Evolutionary conservation across 345 rosid species (phyloP), one percentile per base, ranked within the genome.

Genomic region (Leavenworthia alabamica): DNA sequence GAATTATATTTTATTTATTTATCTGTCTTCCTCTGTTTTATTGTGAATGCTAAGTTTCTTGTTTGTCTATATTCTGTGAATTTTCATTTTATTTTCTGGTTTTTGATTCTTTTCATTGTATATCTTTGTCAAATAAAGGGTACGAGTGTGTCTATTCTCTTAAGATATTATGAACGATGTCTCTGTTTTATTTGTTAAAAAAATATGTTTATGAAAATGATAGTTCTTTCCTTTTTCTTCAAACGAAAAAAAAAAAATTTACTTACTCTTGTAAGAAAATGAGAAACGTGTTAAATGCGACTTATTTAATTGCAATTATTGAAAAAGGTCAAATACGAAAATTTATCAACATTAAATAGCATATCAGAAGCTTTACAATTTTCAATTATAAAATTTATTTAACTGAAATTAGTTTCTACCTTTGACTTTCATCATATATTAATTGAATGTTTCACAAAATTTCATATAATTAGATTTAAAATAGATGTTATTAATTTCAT

Each of bases 1-100:
- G 7, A 26, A 26, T 8, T n/a, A 63, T 23, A 8, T 7, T 33
- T 7, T 39, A 14, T 47, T 10, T 39, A 14, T 47, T 20, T 42
- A 37, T n/a, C 55, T 28, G 48, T 23, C 33, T 39, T 49, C 35
- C 66, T 49, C 44, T 55, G 47, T 45, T 55, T 26, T 20, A 1
- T 17, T 67, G 44, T 67, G 36, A 48, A 67, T 60, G 31, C 73
- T 68, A 48, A 60, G 61, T 60, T 33, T 24, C 9, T 60, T 40
- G 27, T 1, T 17, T 42, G 27, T 55, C 46, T 37, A 56, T 56
- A 15, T 42, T 7, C 12, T 17, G 27, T 16, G 51, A 43, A 28
- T 28, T 49, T 42, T 32, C 1, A 16, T 24, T 11, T 39, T 29
- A 0, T 23, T 31, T 60, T 33, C 2, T 23, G 26, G 39, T 10